Base-by-base conservation (phyloP, 1,284 basidiomycete species). In the Xerocomus nothofagi region DNA sequence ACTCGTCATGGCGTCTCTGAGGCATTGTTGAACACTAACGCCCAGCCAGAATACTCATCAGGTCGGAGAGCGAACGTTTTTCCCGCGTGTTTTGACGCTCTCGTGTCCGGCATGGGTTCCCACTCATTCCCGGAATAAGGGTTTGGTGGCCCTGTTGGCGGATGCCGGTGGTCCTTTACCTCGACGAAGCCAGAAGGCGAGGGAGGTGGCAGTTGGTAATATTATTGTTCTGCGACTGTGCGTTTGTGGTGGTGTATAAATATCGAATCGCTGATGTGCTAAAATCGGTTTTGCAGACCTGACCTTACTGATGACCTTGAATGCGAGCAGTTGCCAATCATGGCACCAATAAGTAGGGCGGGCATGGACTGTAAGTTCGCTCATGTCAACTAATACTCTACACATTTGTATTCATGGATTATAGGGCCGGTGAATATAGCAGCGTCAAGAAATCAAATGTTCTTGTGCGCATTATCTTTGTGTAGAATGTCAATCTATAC, bases 191-290 rank as follows among this genome's bases (percentile, higher is more conserved):
- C 59, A 60, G 21, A 71, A 68, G 39, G 39, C 50, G 3, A 78
- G 69, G 55, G 76, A 80, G 41, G 62, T 72, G 6, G 46, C 65
- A 0, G 72, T 82, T 29, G 86, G 86, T n/a, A 67, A 62, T 15
- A 67, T 82, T 15, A 63, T 62, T 33, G 72, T 80, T 17, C 56
- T 88, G 26, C 77, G 75, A 54, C 45, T 85, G 86, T 87, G 54
- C 57, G 80, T 51, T n/a, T 37, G 17, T 3, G 38, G 17, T 43
- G 32, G 21, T 36, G 23, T 15, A 33, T 36, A 40, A 37, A 24
- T 53, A 17, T 23, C 11, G 10, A 23, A 27, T 31, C 12, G 15
- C 48, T 57, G 21, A 60, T 26, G 18, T 27, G 6, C 18, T 34
- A 18, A 17, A 18, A 37, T 48, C 3, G 3, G 29, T 32, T 40